Evolutionary conservation across 2,329 filamentous ascomycete genomes (phyloP), one percentile per base, ranked within the genome.

Genomic region (Alternaria sp.): DNA sequence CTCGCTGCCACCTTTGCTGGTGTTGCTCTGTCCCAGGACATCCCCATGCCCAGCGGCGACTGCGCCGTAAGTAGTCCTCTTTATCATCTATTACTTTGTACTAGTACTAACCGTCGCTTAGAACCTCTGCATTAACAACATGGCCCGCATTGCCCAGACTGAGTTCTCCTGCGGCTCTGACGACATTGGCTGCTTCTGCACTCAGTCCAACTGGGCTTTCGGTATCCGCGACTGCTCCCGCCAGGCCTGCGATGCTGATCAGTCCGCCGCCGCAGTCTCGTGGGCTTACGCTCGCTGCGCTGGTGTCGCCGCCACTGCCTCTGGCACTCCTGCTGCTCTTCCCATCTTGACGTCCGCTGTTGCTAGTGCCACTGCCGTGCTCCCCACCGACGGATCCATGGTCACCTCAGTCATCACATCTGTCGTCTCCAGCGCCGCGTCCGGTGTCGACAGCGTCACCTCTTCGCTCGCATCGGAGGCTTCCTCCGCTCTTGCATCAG

Each of bases 211-310:
- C 75, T 84, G 82, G 64, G 76, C 74, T 58, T 82, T 80, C 57
- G 82, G 82, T 61, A 72, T 84, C 51, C 81, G 81, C 59, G 82
- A 84, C 68, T 84, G 82, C 74, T 75, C 80, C 57, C 78, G 70
- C 57, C 73, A 79, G 66, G 79, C 79, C 34, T 83, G 82, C 65
- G 49, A 59, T 49, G 52, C 57, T 7, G 61, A 58, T 1, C 65
- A 75, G 36, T 72, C 76, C 46, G 63, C 57, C 52, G n/a, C n/a
- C n/a, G n/a, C n/a, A n/a, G n/a, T 79, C 51, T 34, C 69, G 43
- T 80, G 68, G 62, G 79, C 78, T 36, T 65, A 65, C 38, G 56
- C 57, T 52, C 75, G 72, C 68, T 80, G 78, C 64, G 47, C 54
- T 18, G 56, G 78, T 78, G 61, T 54, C n/a, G 64, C 63, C 51